Percentiles rank a stretch among this genome's conserved stretches.
Conservation (phyloP, 75 land plant species). For the Pseudotsuga menziesii region DNA sequence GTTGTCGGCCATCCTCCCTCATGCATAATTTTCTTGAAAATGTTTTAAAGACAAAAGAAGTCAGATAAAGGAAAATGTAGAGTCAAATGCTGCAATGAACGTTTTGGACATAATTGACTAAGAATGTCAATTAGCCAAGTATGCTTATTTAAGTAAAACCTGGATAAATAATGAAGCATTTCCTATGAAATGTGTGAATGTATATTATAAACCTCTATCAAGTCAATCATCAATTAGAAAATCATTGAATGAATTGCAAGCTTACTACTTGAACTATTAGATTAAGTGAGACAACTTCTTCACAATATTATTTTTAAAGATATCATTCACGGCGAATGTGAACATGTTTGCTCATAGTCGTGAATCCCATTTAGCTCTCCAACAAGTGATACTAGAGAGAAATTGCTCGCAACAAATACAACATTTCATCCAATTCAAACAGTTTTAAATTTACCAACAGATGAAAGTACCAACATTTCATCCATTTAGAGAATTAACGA, state of each 20-base stretch:
- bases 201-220: too few relatives aligned
- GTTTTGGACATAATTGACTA: too few relatives aligned
- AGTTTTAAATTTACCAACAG: too few relatives aligned
- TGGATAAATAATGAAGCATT: too few relatives aligned
- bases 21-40: constrained; percentile 12
- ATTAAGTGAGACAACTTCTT: neutral
- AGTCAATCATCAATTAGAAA: too few relatives aligned
- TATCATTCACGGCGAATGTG: neutral
- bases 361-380: neutral
- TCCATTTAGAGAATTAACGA: too few relatives aligned
- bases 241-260: too few relatives aligned
- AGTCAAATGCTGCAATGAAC: neutral
- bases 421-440: neutral
- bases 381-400: neutral
- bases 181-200: too few relatives aligned
- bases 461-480: too few relatives aligned
- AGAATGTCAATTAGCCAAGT: too few relatives aligned
- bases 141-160: too few relatives aligned
- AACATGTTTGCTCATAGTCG: neutral
- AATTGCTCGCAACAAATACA: neutral
- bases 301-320: neutral
- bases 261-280: neutral
- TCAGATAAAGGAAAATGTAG: neutral
- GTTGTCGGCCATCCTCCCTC: constrained; percentile 43
- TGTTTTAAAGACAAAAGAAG: neutral